Percentiles rank a stretch among this genome's conserved stretches.
Evolutionary conservation across 169 alveolate genomes (phyloP).

Genomic region (Plasmodium blacklocki): DNA sequence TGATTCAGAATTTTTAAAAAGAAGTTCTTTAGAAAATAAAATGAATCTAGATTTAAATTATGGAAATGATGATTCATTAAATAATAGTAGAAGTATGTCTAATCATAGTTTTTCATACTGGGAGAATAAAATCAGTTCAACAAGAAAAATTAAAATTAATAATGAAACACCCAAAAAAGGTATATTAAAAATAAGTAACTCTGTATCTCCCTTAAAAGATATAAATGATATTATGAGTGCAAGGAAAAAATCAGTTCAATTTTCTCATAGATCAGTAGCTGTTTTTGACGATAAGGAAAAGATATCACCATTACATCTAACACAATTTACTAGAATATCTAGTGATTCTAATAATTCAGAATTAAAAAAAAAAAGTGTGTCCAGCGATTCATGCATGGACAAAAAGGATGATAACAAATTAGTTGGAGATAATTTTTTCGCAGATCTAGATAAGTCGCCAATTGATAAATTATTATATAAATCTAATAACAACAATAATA

Average conservation of each 20-base stretch:
- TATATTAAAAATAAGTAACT: conserved; percentile 49
- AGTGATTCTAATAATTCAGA: conserved; percentile 65
- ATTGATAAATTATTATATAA: conserved; percentile 53
- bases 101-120: conserved; percentile 21
- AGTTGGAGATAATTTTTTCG: not conserved
- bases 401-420: not conserved
- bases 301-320: conserved; percentile 50
- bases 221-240: conserved; percentile 46
- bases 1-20: conserved; percentile 48
- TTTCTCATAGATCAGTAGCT: conserved; percentile 68
- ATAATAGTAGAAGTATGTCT: conserved; percentile 31
- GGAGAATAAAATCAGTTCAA: conserved; percentile 45
- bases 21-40: conserved; percentile 16
- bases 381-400: not conserved
- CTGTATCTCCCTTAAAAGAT: conserved; percentile 46
- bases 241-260: conserved; percentile 65
- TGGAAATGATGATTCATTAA: conserved; percentile 65
- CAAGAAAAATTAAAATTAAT: conserved; percentile 27
- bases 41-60: conserved; percentile 22
- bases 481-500: not conserved
- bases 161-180: conserved; percentile 73
- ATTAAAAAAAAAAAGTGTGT: conserved; percentile 24
- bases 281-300: conserved; percentile 66
- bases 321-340: conserved; percentile 70
- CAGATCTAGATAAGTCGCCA: conserved; percentile 19